These are phyloP conservation scores for Boletus pseudo-olivaceus DNA, from an alignment of 768 basidiomycete genomes.

Conservation along the genomic window DNA sequence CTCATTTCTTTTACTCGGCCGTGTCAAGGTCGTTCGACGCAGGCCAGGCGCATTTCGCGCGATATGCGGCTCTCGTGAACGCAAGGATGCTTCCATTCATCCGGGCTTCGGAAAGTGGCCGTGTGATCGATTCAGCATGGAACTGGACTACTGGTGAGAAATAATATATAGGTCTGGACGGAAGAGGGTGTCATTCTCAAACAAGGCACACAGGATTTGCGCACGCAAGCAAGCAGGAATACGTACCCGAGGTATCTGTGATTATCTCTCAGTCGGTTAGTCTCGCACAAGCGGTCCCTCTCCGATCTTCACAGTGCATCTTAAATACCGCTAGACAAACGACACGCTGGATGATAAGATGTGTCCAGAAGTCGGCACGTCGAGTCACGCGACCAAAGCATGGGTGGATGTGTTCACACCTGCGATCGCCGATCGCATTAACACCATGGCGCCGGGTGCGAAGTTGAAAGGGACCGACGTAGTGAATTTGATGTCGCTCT, in stretches of 20 bases:
- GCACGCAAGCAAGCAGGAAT: conserved; percentile 41
- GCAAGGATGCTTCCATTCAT: conserved; percentile 47
- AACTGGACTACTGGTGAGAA: conserved; percentile 62
- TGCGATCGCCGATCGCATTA: conserved; percentile 55
- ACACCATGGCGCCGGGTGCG: conserved; percentile 58
- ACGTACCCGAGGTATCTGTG: conserved; percentile 49
- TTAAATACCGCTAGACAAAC: conserved; percentile 39
- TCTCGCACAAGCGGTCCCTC: neutral
- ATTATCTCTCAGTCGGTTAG: conserved; percentile 53
- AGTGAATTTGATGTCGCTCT: neutral
- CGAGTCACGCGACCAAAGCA: conserved; percentile 37
- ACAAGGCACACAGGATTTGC: conserved; percentile 36
- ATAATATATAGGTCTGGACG: no score
- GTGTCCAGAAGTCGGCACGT: conserved; percentile 53
- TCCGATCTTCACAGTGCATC: neutral
- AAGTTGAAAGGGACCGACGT: conserved; percentile 50
- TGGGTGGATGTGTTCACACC: conserved; percentile 56
- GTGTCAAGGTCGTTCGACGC: conserved; percentile 44
- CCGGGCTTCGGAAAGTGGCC: conserved; percentile 41
- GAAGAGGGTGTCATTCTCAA: neutral
- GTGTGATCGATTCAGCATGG: conserved; percentile 61
- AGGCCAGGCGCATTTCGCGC: conserved; percentile 45
- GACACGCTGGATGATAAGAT: conserved; percentile 62
- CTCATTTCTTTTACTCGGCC: neutral
- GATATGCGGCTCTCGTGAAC: conserved; percentile 49